Base-by-base conservation (phyloP, 106 monocot species). In the Amphibolis antarctica region DNA sequence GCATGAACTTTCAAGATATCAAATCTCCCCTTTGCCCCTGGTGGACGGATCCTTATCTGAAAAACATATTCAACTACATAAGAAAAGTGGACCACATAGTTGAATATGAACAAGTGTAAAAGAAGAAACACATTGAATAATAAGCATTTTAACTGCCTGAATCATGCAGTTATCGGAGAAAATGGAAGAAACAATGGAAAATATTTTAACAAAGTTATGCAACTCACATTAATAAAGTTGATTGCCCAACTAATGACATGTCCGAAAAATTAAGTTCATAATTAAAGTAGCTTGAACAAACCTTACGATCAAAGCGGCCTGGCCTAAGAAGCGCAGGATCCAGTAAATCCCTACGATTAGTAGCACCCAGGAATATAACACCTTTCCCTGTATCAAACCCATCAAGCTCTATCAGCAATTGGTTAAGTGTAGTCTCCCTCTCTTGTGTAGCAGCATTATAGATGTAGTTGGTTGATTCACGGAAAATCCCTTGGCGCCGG, bases 221-320 rank as follows among this genome's bases (percentile, higher is more conserved):
- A 36, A 4, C 36, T 36, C 7, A 7, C 36, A 36, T 36, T 36
- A 36, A 36, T 36, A 36, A 36, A 36, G 36, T 36, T 7, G 7
- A 7, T 36, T 36, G 7, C 36, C 2, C 2, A 36, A 2, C 36
- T 36, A 36, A 36, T 7, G 36, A 7, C 36, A 4, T 36, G 36
- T 36, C 36, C 36, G 7, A 36, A 36, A 36, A 2, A 4, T 36
- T 36, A 36, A 7, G 36, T 36, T 7, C 36, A 36, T 7, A 36
- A 36, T 36, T 36, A 36, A 36, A 36, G 36, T 36, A 36, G 4
- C 36, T 36, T 14, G 14, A 59, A 51, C 71, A 65, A 31, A 90
- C 89, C 89, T 90, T 85, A 12, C 89, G 77, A 44, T 85, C 89
- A 80, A 90, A 90, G 18, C 89, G 85, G 74, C 89, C 89, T n/a